Evolutionary conservation across 2,329 filamentous ascomycete species (phyloP).

Genomic region (Colletotrichum sublineola): DNA sequence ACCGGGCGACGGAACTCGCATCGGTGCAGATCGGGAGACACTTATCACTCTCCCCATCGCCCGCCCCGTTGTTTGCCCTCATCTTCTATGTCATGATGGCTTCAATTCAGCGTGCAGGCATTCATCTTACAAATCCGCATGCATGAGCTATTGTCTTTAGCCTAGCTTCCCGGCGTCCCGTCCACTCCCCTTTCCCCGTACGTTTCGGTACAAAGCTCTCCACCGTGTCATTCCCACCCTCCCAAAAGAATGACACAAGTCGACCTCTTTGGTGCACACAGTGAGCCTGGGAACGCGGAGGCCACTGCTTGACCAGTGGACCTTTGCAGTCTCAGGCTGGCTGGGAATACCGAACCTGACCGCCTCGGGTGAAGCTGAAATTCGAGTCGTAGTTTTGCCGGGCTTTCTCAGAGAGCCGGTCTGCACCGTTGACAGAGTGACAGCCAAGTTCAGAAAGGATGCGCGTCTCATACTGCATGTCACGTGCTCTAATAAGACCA

Average conservation of each 20-base stretch:
- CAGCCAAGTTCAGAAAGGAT: neutral
- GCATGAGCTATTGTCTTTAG: constrained; percentile 22
- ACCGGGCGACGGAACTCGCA: neutral
- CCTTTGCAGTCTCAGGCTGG: constrained; percentile 17
- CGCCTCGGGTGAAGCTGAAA: constrained; percentile 34
- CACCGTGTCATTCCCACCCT: constrained; percentile 30
- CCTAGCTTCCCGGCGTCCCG: constrained; percentile 29
- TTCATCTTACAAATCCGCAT: constrained; percentile 23
- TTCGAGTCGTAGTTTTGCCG: constrained; percentile 15
- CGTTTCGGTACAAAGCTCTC: constrained; percentile 27
- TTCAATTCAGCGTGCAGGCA: constrained; percentile 1
- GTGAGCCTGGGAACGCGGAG: neutral
- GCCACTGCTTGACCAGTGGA: too few relatives aligned
- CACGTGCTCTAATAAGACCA: neutral
- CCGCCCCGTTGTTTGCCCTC: constrained; percentile 4
- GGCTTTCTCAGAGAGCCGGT: neutral
- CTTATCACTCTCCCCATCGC: constrained; percentile 5
- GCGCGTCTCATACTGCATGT: neutral
- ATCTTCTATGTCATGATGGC: constrained; percentile 16
- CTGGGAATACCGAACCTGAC: constrained; percentile 35
- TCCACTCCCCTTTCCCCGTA: constrained; percentile 29
- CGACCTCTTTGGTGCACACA: constrained; percentile 8
- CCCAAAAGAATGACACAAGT: neutral
- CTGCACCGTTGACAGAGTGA: neutral
- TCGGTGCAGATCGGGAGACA: constrained; percentile 2